These are phyloP conservation scores for Sclerospora graminicola DNA, from an alignment of 352 stramenopile species.

Conservation along the genomic window DNA sequence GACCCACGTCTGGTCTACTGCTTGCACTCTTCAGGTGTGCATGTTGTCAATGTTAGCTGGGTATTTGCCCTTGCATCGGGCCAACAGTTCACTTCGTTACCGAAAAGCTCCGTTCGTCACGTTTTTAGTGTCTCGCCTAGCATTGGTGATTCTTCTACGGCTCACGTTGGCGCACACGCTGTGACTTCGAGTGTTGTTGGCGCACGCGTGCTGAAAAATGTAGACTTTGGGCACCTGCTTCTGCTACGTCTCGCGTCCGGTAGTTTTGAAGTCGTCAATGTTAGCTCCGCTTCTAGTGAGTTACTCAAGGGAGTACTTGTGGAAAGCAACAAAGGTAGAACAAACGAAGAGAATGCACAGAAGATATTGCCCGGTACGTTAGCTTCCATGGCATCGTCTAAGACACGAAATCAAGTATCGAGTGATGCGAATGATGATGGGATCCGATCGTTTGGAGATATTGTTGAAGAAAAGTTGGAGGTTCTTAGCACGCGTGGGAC, in stretches of 20 bases:
- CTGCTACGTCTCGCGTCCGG: constrained; percentile 60
- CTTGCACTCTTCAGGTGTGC: constrained; percentile 64
- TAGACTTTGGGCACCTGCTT: constrained; percentile 66
- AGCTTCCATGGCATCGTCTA: constrained; percentile 40
- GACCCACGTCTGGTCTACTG: constrained; percentile 62
- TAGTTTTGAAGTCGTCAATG: constrained; percentile 70
- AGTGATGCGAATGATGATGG: constrained; percentile 10
- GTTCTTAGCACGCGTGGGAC: constrained; percentile 39
- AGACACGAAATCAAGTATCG: constrained; percentile 2
- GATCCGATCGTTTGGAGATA: constrained; percentile 41
- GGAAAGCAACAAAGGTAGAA: constrained; percentile 13
- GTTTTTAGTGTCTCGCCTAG: constrained; percentile 66
- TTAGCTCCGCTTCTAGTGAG: constrained; percentile 62
- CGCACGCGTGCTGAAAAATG: constrained; percentile 58
- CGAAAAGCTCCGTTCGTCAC: constrained; percentile 61
- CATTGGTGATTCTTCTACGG: constrained; percentile 1
- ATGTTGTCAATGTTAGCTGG: constrained; percentile 72
- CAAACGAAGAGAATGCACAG: constrained; percentile 9
- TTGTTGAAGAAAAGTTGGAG: constrained; percentile 56
- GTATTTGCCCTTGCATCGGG: constrained; percentile 43
- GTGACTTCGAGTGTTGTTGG: constrained; percentile 48
- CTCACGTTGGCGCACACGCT: neutral
- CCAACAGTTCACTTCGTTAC: constrained; percentile 47
- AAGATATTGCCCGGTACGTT: constrained; percentile 41
- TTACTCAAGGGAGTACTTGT: constrained; percentile 49